phyloP scores from a whole-genome alignment of 306 rosid genomes.

The Senna siamea region DNA sequence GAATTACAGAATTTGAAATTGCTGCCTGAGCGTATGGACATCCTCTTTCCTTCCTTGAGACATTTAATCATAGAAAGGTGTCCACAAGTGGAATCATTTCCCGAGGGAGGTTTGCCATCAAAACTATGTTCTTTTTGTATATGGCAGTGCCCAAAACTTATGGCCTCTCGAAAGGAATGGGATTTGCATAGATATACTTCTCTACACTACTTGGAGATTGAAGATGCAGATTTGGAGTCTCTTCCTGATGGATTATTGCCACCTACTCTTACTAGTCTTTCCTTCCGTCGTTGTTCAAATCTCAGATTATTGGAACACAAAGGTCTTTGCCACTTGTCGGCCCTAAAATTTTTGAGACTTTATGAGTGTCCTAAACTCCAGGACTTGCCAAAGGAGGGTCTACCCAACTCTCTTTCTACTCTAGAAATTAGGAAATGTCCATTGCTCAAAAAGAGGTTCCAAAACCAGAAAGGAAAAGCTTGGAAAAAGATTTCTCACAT shows the following conservation, averaged over 20 bases:
- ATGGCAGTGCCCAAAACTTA: slow-evolving; percentile 3
- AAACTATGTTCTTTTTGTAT: too few species aligned
- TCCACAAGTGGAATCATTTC: slow-evolving; percentile 14
- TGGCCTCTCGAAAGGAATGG: slow-evolving; percentile 13
- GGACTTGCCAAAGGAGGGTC: slow-evolving; percentile 1
- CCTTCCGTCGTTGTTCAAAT: not conserved
- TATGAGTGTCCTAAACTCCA: not conserved
- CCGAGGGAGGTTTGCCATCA: slow-evolving; percentile 2
- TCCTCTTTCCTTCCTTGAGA: slow-evolving; percentile 20
- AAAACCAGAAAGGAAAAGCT: not conserved
- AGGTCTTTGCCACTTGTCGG: slow-evolving; percentile 4
- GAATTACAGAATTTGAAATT: too few species aligned
- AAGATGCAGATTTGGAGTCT: not conserved
- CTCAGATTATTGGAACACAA: not conserved
- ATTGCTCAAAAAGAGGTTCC: not conserved
- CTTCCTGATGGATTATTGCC: slow-evolving; percentile 19
- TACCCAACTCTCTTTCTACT: not conserved
- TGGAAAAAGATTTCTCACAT: slow-evolving; percentile 6
- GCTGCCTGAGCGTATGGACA: not conserved
- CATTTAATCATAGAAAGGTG: too few species aligned
- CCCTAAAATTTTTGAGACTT: not conserved
- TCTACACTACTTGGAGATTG: not conserved
- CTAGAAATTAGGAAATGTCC: not conserved
- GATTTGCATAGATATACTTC: not conserved
- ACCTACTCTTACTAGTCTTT: not conserved